phyloP scores from a whole-genome alignment of 1,284 basidiomycete species.

The Apiotrichum brassicae region DNA sequence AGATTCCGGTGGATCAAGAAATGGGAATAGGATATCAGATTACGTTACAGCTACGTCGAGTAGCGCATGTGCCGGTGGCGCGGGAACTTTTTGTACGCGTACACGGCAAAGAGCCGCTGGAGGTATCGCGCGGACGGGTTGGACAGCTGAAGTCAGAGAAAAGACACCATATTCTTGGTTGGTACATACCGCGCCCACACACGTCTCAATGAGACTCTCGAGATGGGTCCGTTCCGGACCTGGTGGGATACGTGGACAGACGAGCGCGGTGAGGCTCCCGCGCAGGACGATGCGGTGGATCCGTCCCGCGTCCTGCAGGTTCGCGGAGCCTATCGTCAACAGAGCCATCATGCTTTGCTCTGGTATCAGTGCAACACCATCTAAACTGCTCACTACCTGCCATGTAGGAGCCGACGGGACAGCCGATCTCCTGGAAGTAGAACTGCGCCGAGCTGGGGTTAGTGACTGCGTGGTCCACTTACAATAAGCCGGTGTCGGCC shows the following conservation, averaged over 20 bases:
- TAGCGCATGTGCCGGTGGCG: not conserved
- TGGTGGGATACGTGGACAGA: slow-evolving; percentile 7
- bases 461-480: slow-evolving; percentile 4
- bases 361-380: too few species aligned
- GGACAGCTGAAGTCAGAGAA: slow-evolving; percentile 20
- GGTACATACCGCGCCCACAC: slow-evolving; percentile 29
- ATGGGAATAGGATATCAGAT: too few species aligned
- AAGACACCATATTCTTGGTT: not conserved
- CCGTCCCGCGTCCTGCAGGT: slow-evolving; percentile 1
- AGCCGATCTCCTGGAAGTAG: slow-evolving; percentile 34
- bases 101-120: slow-evolving; percentile 38
- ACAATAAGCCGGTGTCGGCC: slow-evolving; percentile 32
- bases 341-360: not conserved
- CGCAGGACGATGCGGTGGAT: slow-evolving; percentile 7
- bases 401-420: slow-evolving; percentile 29
- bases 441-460: slow-evolving; percentile 22
- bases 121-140: slow-evolving; percentile 23
- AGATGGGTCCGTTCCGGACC: slow-evolving; percentile 14
- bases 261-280: not conserved
- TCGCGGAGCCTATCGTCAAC: slow-evolving; percentile 2
- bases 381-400: slow-evolving; percentile 25
- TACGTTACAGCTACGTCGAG: not conserved
- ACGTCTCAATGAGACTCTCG: slow-evolving; percentile 18
- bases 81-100: slow-evolving; percentile 27
- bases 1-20: too few species aligned